phyloP scores from a whole-genome alignment of 2,329 filamentous ascomycete species.

The Diaporthe citrichinensis region DNA sequence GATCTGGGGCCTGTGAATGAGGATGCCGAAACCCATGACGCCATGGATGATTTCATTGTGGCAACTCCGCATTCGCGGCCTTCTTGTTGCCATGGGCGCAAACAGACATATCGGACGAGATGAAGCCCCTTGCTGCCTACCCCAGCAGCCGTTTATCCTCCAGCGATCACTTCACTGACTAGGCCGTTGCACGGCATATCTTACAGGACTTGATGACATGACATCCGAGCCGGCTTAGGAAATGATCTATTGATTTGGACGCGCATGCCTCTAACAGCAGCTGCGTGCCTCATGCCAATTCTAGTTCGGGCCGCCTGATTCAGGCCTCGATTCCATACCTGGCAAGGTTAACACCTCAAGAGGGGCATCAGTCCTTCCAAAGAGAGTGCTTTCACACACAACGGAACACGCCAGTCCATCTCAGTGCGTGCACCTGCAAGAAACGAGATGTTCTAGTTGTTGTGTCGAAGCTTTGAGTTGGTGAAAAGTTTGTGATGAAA shows the following conservation, averaged over 20 bases:
- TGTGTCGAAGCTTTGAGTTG: conserved; percentile 9
- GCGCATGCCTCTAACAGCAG: background rate
- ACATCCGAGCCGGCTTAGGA: conserved; percentile 6
- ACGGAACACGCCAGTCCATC: background rate
- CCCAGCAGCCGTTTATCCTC: background rate
- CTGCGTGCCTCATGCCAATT: conserved; percentile 1
- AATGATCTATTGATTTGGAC: background rate
- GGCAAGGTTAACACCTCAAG: background rate
- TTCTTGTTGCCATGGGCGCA: conserved; percentile 28
- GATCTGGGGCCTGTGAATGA: conserved; percentile 27
- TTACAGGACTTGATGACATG: conserved; percentile 40
- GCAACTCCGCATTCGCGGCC: conserved; percentile 29
- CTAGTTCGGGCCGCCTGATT: background rate
- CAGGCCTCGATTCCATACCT: background rate
- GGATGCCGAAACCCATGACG: conserved; percentile 20
- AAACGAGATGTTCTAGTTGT: background rate
- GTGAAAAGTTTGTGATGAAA: conserved; percentile 6
- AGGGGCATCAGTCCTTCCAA: background rate
- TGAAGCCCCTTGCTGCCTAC: conserved; percentile 14
- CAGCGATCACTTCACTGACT: conserved; percentile 33
- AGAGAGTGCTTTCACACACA: background rate
- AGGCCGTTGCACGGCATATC: conserved; percentile 18
- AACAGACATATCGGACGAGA: conserved; percentile 36
- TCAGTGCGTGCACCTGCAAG: background rate
- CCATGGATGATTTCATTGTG: conserved; percentile 21